Base-by-base conservation (phyloP, 805 yeast species). In the Myxozyma kluyveri region DNA sequence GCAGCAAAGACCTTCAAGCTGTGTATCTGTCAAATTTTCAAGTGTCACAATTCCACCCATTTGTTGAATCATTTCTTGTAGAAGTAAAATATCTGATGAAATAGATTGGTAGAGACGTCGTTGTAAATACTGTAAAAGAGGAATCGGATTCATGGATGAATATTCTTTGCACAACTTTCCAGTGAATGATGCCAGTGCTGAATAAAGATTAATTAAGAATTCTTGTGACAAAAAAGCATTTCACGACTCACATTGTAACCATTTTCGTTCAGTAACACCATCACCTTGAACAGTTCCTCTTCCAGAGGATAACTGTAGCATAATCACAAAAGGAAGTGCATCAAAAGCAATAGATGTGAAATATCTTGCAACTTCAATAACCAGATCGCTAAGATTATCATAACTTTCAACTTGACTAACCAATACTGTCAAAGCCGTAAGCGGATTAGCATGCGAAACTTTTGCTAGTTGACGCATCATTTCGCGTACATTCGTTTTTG, bases 391-490 rank as follows among this genome's bases (percentile, higher is more conserved):
- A 57, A 91, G 77, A 64, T 91, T 91, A 64, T 86, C 96, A 65
- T 91, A 91, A 71, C 93, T 88, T 67, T 91, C 98, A 57, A 91
- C 81, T 64, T 88, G 96, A 42, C 81, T 80, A 9, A 90, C 74
- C 42, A 87, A 76, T 0, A 86, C 83, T 21, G 79, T 70, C 40
- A 90, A 78, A 12, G 89, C 80, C 1, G 95, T 84, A 18, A 89
- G 65, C 1, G 98, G 97, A 65, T 88, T 88, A 1, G 85, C 70
- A 53, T 80, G 82, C 19, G 89, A 78, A 10, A 88, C 74, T 58
- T 83, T 82, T 0, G 95, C 84, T 22, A 91, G 70, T 42, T 80
- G 74, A 55, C 89, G 75, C 79, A 84, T 84, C 78, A 86, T 83
- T 21, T 80, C 78, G 23, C 76, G 73, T 1, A 86, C 83, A 55